A percentile compares a stretch with the other conserved stretches of the same genome.
Evolutionary conservation across 139 green algal species (phyloP).

Genomic region (Trebouxia sp.): DNA sequence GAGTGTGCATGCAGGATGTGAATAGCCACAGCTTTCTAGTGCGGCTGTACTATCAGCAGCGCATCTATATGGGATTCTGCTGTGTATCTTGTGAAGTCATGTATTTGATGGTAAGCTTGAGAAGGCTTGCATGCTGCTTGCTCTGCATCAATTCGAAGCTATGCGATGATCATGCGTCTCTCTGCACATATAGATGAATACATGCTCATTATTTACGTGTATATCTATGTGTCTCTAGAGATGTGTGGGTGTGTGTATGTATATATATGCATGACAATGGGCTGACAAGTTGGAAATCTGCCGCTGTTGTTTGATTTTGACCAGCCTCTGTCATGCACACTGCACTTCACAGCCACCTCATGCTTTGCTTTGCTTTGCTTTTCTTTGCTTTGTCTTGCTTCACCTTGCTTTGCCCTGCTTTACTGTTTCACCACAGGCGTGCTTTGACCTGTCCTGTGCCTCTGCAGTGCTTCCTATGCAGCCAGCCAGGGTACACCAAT

Average conservation of each 20-base stretch:
- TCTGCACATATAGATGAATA: background rate
- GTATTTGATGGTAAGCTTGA: conserved; percentile 54
- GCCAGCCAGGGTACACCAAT: background rate
- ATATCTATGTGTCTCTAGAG: no score
- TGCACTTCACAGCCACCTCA: no score
- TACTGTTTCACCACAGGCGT: background rate
- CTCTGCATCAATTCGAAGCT: background rate
- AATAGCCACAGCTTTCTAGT: conserved; percentile 72
- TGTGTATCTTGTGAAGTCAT: conserved; percentile 86
- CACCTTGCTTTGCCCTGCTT: background rate
- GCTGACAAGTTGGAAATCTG: no score
- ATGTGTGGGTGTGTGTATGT: no score
- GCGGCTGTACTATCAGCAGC: conserved; percentile 85
- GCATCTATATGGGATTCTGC: conserved; percentile 97
- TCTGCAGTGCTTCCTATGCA: conserved; percentile 10
- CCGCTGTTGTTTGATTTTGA: no score
- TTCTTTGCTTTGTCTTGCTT: no score
- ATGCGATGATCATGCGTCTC: background rate
- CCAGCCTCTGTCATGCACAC: no score
- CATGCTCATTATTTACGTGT: no score
- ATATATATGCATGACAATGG: no score
- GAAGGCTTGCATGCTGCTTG: background rate
- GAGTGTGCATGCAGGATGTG: conserved; percentile 63
- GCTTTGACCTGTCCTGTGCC: background rate
- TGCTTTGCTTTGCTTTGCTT: no score